These are phyloP conservation scores for Ramaria sp. DNA, from an alignment of 768 basidiomycete species.

Conservation along the genomic window DNA sequence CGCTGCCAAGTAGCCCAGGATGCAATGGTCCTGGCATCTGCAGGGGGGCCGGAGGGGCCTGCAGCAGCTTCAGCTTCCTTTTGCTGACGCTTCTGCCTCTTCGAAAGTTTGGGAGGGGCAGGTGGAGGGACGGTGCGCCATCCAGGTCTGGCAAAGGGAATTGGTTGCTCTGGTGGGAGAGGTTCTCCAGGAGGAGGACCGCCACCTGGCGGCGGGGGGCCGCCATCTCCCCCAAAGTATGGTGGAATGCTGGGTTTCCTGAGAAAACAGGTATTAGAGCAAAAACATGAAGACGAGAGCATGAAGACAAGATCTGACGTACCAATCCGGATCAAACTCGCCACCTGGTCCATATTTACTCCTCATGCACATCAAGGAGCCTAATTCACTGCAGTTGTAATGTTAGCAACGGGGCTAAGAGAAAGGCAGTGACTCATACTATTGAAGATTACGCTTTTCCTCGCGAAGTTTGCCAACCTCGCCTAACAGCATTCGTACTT, in stretches of 20 bases:
- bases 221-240: conserved; percentile 14
- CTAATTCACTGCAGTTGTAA: conserved; percentile 49
- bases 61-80: conserved; percentile 3
- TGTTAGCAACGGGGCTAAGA: neutral
- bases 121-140: conserved; percentile 63
- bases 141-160: conserved; percentile 43
- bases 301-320: neutral
- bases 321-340: conserved; percentile 78
- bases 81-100: conserved; percentile 6
- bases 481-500: conserved; percentile 72
- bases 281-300: conserved; percentile 5
- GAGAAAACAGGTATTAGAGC: neutral
- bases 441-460: conserved; percentile 65
- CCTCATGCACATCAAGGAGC: conserved; percentile 54
- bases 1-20: conserved; percentile 36
- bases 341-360: conserved; percentile 78
- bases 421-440: conserved; percentile 36
- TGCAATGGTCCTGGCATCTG: conserved; percentile 40
- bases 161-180: conserved; percentile 30
- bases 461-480: conserved; percentile 80
- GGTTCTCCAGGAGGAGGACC: conserved; percentile 4
- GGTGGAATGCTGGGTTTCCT: conserved; percentile 32
- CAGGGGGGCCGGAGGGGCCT: conserved; percentile 22
- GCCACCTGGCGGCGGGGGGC: neutral
- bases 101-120: conserved; percentile 27